Conservation (phyloP, 1,284 basidiomycete genomes). For the Puccinia horiana region DNA sequence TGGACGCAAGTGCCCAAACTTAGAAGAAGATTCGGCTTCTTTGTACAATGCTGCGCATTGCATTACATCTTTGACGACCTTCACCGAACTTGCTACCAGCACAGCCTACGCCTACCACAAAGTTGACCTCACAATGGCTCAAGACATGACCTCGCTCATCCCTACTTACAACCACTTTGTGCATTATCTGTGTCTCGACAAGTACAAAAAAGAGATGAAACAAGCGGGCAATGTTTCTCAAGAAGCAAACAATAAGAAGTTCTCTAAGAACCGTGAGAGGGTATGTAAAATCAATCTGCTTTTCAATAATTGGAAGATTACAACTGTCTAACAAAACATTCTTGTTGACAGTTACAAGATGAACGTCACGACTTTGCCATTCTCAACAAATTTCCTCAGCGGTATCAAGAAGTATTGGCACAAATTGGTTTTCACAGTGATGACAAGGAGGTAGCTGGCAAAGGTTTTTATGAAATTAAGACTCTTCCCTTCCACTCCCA, state of each 20-base stretch:
- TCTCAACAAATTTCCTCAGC: constrained; percentile 22
- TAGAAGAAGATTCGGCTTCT: background rate
- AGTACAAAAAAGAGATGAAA: constrained; percentile 15
- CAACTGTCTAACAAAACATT: background rate
- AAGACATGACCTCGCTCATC: constrained; percentile 4
- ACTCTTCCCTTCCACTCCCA: constrained; percentile 16
- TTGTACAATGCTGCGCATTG: constrained; percentile 24
- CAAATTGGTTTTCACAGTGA: constrained; percentile 23
- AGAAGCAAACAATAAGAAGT: background rate
- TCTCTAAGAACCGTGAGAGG: constrained; percentile 20
- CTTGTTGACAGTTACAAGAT: background rate
- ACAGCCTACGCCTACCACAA: constrained; percentile 15
- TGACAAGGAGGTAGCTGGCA: constrained; percentile 6
- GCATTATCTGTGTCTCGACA: background rate
- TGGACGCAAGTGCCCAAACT: constrained; percentile 13
- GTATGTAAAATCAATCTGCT: background rate
- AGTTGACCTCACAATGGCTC: background rate
- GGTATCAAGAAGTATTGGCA: constrained; percentile 19
- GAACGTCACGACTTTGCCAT: background rate
- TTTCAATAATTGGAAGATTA: background rate
- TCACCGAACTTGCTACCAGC: background rate
- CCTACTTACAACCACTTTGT: constrained; percentile 33
- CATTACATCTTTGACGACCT: constrained; percentile 4
- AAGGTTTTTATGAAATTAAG: constrained; percentile 27
- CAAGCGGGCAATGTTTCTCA: constrained; percentile 8